These are phyloP conservation scores for Aegilops longissima DNA, from an alignment of 176 grass and related monocot genomes.

Conservation along the genomic window DNA sequence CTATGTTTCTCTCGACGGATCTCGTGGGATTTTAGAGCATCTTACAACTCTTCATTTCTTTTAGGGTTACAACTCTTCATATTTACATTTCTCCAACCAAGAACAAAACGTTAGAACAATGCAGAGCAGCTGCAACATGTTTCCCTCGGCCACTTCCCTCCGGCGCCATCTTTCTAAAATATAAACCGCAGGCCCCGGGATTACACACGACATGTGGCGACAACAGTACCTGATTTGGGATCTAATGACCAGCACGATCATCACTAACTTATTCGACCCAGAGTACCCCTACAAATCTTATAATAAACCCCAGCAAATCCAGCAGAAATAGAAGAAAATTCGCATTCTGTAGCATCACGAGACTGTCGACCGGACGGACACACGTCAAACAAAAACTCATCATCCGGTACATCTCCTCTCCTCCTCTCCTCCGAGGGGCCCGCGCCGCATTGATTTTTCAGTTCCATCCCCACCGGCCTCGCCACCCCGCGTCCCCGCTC, in stretches of 20 bases:
- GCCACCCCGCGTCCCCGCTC: neutral
- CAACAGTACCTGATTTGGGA: constrained; percentile 25
- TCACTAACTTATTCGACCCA: neutral
- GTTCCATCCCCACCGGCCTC: constrained; percentile 22
- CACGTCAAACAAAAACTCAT: constrained; percentile 4
- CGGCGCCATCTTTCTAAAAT: too few species aligned
- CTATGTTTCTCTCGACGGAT: too few species aligned
- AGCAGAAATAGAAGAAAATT: neutral
- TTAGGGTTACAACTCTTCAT: too few species aligned
- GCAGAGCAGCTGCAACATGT: too few species aligned
- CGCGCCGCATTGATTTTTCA: neutral
- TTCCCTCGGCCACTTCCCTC: too few species aligned
- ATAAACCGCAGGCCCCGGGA: neutral
- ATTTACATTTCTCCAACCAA: too few species aligned
- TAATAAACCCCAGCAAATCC: neutral
- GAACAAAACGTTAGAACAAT: too few species aligned
- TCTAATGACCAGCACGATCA: constrained; percentile 17
- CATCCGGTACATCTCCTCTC: constrained; percentile 30
- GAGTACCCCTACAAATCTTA: neutral
- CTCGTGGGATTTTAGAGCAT: too few species aligned
- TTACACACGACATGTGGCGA: constrained; percentile 30
- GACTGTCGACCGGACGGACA: constrained; percentile 7
- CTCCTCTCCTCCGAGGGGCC: neutral
- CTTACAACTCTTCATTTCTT: too few species aligned
- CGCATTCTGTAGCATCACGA: constrained; percentile 46